phyloP scores from a whole-genome alignment of 306 rosid genomes.

The Calophaca sinica region DNA sequence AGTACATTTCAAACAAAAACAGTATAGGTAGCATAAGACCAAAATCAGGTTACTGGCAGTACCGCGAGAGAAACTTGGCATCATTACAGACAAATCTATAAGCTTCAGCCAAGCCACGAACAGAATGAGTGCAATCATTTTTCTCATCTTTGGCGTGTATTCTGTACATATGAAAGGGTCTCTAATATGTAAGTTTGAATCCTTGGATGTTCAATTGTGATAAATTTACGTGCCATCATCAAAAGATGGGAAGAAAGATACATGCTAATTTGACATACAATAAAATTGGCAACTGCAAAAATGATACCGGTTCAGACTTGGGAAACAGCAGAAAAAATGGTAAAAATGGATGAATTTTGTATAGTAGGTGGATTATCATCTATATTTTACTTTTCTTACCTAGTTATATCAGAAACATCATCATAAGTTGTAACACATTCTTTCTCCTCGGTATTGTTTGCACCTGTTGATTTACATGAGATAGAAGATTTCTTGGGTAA shows the following conservation, averaged over 20 bases:
- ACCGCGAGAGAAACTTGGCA: constrained; percentile 92
- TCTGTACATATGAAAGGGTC: constrained; percentile 51
- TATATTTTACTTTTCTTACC: constrained; percentile 55
- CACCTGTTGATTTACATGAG: constrained; percentile 64
- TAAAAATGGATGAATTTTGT: neutral
- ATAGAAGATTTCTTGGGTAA: constrained; percentile 58
- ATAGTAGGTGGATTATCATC: constrained; percentile 2
- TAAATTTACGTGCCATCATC: constrained; percentile 5
- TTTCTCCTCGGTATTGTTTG: constrained; percentile 65
- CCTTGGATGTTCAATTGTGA: constrained; percentile 14
- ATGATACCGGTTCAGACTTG: constrained; percentile 5
- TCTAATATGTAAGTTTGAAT: constrained; percentile 42
- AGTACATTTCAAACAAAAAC: constrained; percentile 34
- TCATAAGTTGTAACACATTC: constrained; percentile 62
- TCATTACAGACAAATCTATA: constrained; percentile 77
- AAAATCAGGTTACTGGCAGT: constrained; percentile 46
- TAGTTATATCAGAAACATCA: constrained; percentile 58
- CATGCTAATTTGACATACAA: constrained; percentile 33
- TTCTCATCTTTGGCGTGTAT: constrained; percentile 59
- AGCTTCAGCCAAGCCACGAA: constrained; percentile 74
- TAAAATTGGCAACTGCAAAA: constrained; percentile 24
- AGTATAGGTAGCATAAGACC: constrained; percentile 21
- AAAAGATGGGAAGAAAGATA: constrained; percentile 38
- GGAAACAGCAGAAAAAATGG: constrained; percentile 26
- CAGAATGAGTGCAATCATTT: constrained; percentile 49